Percentiles rank a stretch among this genome's conserved stretches.
These are phyloP conservation scores for Nemania sp. DNA, from an alignment of 2,329 filamentous ascomycete species.

Conservation along the genomic window DNA sequence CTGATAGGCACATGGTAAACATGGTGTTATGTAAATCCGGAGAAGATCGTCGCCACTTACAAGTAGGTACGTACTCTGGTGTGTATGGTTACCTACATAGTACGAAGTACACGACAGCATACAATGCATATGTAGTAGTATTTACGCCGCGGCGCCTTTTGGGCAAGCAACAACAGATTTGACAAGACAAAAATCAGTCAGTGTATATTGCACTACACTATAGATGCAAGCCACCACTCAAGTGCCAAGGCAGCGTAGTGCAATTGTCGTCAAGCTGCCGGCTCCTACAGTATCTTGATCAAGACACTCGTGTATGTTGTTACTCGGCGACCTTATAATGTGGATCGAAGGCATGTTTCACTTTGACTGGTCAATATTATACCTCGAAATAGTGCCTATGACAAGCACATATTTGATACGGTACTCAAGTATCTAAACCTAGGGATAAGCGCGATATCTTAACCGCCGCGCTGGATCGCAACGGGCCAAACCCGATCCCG, in stretches of 20 bases:
- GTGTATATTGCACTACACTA: too few species aligned
- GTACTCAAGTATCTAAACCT: too few species aligned
- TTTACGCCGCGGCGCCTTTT: neutral
- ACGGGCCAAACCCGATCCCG: neutral
- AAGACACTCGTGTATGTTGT: neutral
- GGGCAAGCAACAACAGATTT: neutral
- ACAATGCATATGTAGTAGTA: neutral
- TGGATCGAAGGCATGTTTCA: neutral
- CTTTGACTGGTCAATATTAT: neutral
- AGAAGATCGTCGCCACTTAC: slow-evolving; percentile 12
- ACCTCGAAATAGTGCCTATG: too few species aligned
- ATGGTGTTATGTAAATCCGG: slow-evolving; percentile 11
- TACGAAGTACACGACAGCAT: too few species aligned
- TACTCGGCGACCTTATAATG: slow-evolving; percentile 4
- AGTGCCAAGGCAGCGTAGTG: neutral
- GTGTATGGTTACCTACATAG: too few species aligned
- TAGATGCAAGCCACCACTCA: slow-evolving; percentile 14
- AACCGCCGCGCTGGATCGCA: slow-evolving; percentile 13
- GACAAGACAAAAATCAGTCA: too few species aligned
- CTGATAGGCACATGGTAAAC: slow-evolving; percentile 5
- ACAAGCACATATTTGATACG: too few species aligned
- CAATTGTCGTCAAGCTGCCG: slow-evolving; percentile 4
- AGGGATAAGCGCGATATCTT: slow-evolving; percentile 3
- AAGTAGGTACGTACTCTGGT: neutral
- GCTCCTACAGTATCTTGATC: neutral